Percentiles rank a stretch among this genome's conserved stretches.
Evolutionary conservation across 768 basidiomycete species (phyloP).

Genomic region (Boletellus emodensis): DNA sequence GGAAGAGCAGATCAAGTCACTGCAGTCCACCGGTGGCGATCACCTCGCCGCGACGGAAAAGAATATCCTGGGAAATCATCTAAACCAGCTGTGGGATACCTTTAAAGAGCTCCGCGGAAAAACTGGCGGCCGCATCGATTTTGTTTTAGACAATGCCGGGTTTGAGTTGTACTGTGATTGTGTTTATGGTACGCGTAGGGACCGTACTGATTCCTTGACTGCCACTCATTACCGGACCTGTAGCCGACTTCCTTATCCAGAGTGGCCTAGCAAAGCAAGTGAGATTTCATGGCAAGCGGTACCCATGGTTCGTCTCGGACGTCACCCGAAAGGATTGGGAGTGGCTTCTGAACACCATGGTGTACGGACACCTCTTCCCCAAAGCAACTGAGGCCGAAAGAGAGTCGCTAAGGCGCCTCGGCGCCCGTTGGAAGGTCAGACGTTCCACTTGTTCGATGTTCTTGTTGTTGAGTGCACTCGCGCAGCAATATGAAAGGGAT

Average conservation of each 20-base stretch:
- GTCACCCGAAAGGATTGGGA: constrained; percentile 93
- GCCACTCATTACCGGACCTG: constrained; percentile 14
- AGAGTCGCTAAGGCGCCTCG: constrained; percentile 76
- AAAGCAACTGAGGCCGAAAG: constrained; percentile 75
- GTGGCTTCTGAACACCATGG: constrained; percentile 84
- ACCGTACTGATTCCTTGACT: background rate
- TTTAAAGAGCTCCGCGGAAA: constrained; percentile 66
- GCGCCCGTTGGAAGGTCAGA: constrained; percentile 82
- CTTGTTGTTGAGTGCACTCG: background rate
- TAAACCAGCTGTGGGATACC: constrained; percentile 66
- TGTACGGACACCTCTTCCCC: constrained; percentile 90
- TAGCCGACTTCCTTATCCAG: constrained; percentile 92
- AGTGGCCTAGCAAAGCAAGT: constrained; percentile 80
- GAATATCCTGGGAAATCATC: constrained; percentile 89
- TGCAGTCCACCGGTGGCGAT: constrained; percentile 97
- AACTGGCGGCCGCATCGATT: constrained; percentile 72
- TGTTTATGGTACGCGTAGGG: constrained; percentile 62
- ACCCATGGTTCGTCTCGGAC: constrained; percentile 93
- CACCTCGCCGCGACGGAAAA: constrained; percentile 93
- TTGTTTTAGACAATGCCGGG: constrained; percentile 85
- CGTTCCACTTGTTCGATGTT: background rate
- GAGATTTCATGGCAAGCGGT: constrained; percentile 93
- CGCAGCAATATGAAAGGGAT: constrained; percentile 84
- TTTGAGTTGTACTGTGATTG: constrained; percentile 82
- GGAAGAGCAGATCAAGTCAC: constrained; percentile 92